Evolutionary conservation across 768 basidiomycete species (phyloP), one percentile per base, ranked within the genome.

Genomic region (Hydnum rufescens): DNA sequence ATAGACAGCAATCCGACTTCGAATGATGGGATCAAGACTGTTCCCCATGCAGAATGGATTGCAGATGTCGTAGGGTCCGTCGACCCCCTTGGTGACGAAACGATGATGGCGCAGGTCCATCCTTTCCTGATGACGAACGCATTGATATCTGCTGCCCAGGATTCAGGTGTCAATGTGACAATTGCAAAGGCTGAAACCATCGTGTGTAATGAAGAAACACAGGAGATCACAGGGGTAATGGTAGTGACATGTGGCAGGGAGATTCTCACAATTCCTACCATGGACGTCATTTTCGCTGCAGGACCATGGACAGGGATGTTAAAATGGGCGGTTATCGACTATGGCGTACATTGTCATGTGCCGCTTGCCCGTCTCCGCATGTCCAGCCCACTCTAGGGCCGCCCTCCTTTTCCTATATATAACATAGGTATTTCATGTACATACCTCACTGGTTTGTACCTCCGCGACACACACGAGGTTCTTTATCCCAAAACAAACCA

Each of bases 281-380:
- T 62, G 42, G 60, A 62, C 5, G 59, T 71, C 29, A 64, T 70
- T 30, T 54, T 71, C n/a, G 62, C 64, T 16, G 67, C 68, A n/a
- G 70, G 70, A 3, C 70, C 70, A 2, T 71, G 70, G 69, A 68
- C 67, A 0, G 68, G 68, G 0, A 29, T n/a, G n/a, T n/a, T n/a
- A n/a, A n/a, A n/a, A n/a, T n/a, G n/a, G n/a, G n/a, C n/a, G n/a
- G n/a, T n/a, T n/a, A n/a, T n/a, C n/a, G n/a, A n/a, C n/a, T n/a
- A n/a, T n/a, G n/a, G n/a, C n/a, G n/a, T n/a, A n/a, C n/a, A n/a
- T n/a, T n/a, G n/a, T n/a, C n/a, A n/a, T n/a, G n/a, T n/a, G n/a
- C n/a, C n/a, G n/a, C n/a, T n/a, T n/a, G n/a, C n/a, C n/a, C n/a
- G n/a, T n/a, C n/a, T n/a, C n/a, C n/a, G n/a, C n/a, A n/a, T n/a